Evolutionary conservation across 192 early-diverging fungal genomes (phyloP), one percentile per base, ranked within the genome.

Genomic region (Coemansia sp.): DNA sequence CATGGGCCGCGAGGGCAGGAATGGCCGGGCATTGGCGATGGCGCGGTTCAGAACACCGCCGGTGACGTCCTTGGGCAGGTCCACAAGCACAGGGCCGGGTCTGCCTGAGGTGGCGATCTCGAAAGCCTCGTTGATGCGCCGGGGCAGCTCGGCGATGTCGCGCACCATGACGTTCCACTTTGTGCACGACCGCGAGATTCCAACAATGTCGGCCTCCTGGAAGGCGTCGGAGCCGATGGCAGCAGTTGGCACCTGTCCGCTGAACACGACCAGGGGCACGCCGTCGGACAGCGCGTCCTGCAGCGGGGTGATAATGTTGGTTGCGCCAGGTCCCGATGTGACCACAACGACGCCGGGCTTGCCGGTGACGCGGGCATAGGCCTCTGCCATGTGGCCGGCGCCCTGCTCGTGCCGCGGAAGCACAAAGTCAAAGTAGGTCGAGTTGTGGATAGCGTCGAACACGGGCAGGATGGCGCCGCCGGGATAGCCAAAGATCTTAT

Each of bases 101-200:
- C 97, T 88, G 31, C 97, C 97, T 7, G 87, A 90, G 0, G 93
- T 96, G 22, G 95, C 97, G 66, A 99, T 97, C 67, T 95, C 89
- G 67, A 99, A 99, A 10, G 97, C 95, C 83, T 99, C 97, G 75
- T 95, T 96, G 84, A 99, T 96, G 72, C 97, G 91, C 28, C 95
- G 86, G 48, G 97, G 97, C 40, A 99, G 85, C 81, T 99, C 97
- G 62, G 91, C 85, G 71, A 99, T 87, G 72, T 96, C 93, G 71
- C 93, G 93, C 77, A 99, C 93, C 95, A 96, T 94, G 38, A 97
- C 95, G 73, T 99, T 99, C 97, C 97, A 99, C 77, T 97, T 99
- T 76, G 97, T 96, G 85, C 97, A 99, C 17, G 91, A 83, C 31
- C 97, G 88, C 66, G 92, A 92, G 72, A 99, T 99, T 54, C 95